These are phyloP conservation scores for Mucuna pruriens DNA, from an alignment of 306 rosid genomes.

Conservation along the genomic window DNA sequence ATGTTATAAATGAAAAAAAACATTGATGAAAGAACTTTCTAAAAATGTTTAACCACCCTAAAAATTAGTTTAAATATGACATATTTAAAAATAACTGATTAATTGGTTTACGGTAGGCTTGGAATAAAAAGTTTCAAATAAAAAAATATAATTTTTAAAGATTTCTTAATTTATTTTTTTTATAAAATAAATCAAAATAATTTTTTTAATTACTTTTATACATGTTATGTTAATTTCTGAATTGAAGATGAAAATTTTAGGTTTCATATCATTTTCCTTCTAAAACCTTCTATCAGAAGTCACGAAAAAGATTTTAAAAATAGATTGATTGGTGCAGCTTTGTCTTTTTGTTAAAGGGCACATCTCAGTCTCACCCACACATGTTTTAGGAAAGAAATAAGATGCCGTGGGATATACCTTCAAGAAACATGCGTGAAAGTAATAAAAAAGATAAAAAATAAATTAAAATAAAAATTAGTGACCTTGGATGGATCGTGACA, in stretches of 20 bases:
- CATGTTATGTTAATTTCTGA: background rate
- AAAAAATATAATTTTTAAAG: background rate
- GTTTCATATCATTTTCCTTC: background rate
- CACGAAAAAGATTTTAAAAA: background rate
- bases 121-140: background rate
- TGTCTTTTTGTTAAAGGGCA: slow-evolving; percentile 4
- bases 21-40: too few species aligned
- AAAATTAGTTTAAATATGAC: too few species aligned
- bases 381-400: background rate
- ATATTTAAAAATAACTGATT: too few species aligned
- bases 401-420: slow-evolving; percentile 40
- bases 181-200: background rate
- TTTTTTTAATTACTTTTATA: background rate
- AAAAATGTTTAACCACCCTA: too few species aligned
- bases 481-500: background rate
- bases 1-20: too few species aligned
- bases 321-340: slow-evolving; percentile 7
- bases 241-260: background rate
- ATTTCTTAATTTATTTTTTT: background rate
- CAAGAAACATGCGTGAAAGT: background rate
- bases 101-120: too few species aligned
- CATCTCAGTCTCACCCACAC: slow-evolving; percentile 35
- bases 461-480: background rate
- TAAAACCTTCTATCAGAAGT: background rate
- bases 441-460: background rate